Conservation (phyloP, 2,329 filamentous ascomycete species). For the Trichoderma hamatum region DNA sequence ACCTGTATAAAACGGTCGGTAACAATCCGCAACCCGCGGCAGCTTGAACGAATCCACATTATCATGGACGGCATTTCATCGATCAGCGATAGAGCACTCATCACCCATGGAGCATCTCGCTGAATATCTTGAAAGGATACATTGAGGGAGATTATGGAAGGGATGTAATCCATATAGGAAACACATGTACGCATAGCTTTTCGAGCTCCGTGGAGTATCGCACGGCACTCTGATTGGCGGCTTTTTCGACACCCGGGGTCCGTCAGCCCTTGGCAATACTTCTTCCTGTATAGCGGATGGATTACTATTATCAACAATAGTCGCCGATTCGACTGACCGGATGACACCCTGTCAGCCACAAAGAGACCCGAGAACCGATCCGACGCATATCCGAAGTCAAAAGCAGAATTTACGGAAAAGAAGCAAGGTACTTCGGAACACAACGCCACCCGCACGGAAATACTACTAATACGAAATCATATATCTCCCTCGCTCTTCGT, state of each 20-base stretch:
- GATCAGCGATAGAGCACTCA: neutral
- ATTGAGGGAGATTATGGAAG: neutral
- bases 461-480: neutral
- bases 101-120: too few species aligned
- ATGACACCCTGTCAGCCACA: neutral
- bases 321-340: neutral
- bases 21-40: constrained; percentile 52
- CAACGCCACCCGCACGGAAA: neutral
- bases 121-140: neutral
- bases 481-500: neutral
- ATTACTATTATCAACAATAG: neutral
- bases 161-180: neutral
- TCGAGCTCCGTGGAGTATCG: neutral
- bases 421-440: neutral
- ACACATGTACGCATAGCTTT: neutral
- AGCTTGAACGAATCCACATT: constrained; percentile 29
- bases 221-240: neutral
- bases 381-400: neutral
- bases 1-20: constrained; percentile 65
- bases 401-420: neutral
- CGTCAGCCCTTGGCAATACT: neutral
- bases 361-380: neutral
- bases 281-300: neutral
- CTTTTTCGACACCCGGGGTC: neutral
- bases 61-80: neutral